Evolutionary conservation across 331 rosid species (phyloP).

Genomic region (Rosa hybrid): DNA sequence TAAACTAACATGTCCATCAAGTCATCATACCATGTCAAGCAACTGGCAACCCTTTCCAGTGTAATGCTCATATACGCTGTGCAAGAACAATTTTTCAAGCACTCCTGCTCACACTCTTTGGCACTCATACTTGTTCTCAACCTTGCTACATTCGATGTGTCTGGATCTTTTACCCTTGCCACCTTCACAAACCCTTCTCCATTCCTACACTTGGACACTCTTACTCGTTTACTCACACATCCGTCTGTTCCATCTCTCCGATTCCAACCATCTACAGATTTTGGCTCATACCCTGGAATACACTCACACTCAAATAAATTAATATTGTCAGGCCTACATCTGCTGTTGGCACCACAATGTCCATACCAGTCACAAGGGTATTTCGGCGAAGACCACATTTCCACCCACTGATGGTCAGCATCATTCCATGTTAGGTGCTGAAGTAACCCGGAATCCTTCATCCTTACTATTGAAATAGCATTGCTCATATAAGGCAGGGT

Average conservation of each 20-base stretch:
- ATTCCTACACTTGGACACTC: not conserved
- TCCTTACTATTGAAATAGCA: not conserved
- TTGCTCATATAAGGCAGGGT: not conserved
- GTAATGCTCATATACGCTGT: constrained; percentile 40
- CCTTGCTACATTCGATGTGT: not conserved
- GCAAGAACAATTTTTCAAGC: constrained; percentile 53
- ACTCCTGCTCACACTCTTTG: constrained; percentile 11
- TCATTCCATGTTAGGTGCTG: not conserved
- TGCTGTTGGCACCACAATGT: constrained; percentile 15
- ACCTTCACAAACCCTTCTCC: not conserved
- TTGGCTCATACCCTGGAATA: constrained; percentile 13
- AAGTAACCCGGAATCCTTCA: not conserved
- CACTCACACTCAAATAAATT: constrained; percentile 21
- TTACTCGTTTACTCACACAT: not conserved
- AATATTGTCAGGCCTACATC: not conserved
- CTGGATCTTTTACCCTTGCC: not conserved
- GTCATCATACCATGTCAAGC: constrained; percentile 20
- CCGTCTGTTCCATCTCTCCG: not conserved
- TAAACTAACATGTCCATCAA: constrained; percentile 16
- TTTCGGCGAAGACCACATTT: not conserved
- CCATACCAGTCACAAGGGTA: constrained; percentile 2
- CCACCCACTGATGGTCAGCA: not conserved
- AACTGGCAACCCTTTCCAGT: constrained; percentile 32
- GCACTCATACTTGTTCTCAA: not conserved
- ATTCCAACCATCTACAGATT: not conserved